Conservation (phyloP, 169 alveolate species). For the Eimeria sp. region DNA sequence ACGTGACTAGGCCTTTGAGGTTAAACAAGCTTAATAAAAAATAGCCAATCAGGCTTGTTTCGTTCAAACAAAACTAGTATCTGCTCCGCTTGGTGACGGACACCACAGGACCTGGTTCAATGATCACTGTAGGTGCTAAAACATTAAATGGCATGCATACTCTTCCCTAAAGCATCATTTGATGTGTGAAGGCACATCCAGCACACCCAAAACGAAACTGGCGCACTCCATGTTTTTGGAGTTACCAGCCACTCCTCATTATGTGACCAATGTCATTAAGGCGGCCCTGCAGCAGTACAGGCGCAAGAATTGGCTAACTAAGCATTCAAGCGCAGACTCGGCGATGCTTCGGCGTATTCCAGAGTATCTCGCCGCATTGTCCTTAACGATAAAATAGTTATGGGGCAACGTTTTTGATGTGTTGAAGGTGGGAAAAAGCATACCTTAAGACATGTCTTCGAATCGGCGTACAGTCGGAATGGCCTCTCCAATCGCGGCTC, state of each 20-base stretch:
- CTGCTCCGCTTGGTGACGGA: not conserved
- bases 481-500: constrained; percentile 84
- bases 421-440: not conserved
- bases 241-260: constrained; percentile 82
- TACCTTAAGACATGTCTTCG: constrained; percentile 84
- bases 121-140: not conserved
- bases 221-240: not conserved
- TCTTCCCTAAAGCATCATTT: not conserved
- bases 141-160: not conserved
- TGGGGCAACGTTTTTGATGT: not conserved
- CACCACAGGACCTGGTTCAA: not conserved
- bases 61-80: not conserved
- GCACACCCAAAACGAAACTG: not conserved
- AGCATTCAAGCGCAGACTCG: not conserved
- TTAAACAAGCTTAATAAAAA: not conserved
- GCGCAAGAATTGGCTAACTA: not conserved
- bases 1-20: not conserved
- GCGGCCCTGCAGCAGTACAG: constrained; percentile 66
- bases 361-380: not conserved
- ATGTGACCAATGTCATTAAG: constrained; percentile 70
- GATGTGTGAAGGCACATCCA: not conserved
- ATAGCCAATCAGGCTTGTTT: not conserved
- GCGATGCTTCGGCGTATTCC: not conserved
- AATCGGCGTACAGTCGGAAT: constrained; percentile 81
- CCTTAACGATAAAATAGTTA: not conserved